Conservation (phyloP, 1,284 basidiomycete genomes). For the Thelephora terrestris region DNA sequence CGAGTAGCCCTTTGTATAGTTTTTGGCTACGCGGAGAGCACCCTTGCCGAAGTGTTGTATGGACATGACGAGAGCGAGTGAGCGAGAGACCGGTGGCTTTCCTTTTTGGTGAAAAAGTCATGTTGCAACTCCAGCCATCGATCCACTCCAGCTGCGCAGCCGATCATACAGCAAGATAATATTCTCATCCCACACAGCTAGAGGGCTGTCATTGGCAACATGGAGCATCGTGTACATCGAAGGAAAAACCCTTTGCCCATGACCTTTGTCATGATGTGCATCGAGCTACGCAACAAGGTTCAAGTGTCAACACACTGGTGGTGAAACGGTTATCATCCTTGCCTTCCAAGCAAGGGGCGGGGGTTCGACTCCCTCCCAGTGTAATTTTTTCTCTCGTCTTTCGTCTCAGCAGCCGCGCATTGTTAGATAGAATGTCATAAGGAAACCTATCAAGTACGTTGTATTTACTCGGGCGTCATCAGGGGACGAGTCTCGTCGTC, state of each 20-base stretch:
- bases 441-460: too few relatives aligned
- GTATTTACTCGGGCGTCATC: too few relatives aligned
- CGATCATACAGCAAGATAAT: neutral
- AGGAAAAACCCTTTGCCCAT: too few relatives aligned
- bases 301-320: slow-evolving; percentile 37
- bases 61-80: slow-evolving; percentile 18
- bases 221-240: neutral
- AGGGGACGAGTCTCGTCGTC: too few relatives aligned
- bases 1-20: slow-evolving; percentile 93
- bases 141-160: neutral
- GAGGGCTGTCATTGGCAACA: neutral
- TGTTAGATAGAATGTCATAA: too few relatives aligned
- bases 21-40: slow-evolving; percentile 82
- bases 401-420: neutral
- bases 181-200: neutral
- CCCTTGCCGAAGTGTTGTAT: slow-evolving; percentile 71
- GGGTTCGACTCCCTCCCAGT: slow-evolving; percentile 72
- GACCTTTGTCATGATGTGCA: too few relatives aligned
- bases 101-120: neutral
- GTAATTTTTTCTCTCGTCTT: slow-evolving; percentile 25
- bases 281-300: too few relatives aligned
- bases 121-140: neutral
- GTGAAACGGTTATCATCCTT: slow-evolving; percentile 82
- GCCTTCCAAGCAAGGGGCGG: slow-evolving; percentile 80
- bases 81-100: neutral